Evolutionary conservation across 768 basidiomycete species (phyloP).

Genomic region (Russula sp.): DNA sequence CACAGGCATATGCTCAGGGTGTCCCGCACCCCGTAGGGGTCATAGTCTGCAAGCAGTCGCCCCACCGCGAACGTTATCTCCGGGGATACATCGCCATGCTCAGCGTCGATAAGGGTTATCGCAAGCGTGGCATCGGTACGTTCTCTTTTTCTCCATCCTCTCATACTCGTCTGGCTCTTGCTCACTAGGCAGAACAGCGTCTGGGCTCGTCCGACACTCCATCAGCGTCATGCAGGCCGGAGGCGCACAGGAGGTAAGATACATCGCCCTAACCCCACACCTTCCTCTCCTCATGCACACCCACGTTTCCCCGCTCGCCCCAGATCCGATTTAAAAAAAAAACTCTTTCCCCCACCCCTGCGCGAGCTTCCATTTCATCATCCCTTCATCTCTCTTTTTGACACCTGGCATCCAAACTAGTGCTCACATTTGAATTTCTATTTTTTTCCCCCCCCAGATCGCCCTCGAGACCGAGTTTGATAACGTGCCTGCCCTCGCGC

Average conservation of each 20-base stretch:
- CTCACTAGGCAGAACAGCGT: not conserved
- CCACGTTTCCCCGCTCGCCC: not conserved
- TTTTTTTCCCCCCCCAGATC: conserved; percentile 44
- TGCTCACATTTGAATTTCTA: conserved; percentile 1
- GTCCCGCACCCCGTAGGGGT: conserved; percentile 63
- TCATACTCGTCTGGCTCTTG: not conserved
- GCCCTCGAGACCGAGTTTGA: conserved; percentile 96
- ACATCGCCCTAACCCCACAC: conserved; percentile 6
- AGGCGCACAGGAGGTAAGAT: conserved; percentile 77
- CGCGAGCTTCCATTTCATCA: conserved; percentile 26
- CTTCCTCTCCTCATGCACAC: not conserved
- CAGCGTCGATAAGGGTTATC: conserved; percentile 74
- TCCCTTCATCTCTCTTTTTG: not conserved
- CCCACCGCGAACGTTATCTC: conserved; percentile 66
- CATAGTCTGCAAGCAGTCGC: conserved; percentile 95
- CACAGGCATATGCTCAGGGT: conserved; percentile 10
- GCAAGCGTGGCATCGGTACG: conserved; percentile 96
- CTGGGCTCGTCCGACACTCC: conserved; percentile 70
- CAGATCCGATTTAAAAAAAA: conserved; percentile 2
- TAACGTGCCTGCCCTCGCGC: conserved; percentile 76
- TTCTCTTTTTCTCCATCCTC: conserved; percentile 44
- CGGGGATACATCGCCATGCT: conserved; percentile 99
- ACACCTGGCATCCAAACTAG: not conserved
- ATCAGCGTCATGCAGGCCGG: conserved; percentile 76
- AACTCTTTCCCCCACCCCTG: conserved; percentile 32